Evolutionary conservation across 257 asterid species (phyloP), one percentile per base, ranked within the genome.

Genomic region (Asclepias syriaca): DNA sequence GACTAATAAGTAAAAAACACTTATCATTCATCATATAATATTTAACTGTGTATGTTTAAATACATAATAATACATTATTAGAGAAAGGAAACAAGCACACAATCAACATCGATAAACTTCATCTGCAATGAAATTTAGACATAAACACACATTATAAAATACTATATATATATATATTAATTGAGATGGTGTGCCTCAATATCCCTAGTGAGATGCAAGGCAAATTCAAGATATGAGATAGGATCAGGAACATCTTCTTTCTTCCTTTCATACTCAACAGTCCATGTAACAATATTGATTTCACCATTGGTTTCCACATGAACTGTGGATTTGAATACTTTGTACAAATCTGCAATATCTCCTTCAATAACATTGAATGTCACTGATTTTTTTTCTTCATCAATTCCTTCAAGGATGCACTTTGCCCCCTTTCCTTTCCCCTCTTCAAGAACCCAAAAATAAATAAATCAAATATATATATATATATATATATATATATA

Each of bases 331-430:
- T 22, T 59, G 32, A 22, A 59, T 7, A 4, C 4, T 39, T 70
- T 78, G 77, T 73, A 83, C 3, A 4, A 2, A 19, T 70, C 37
- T 68, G 63, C 1, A 9, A 73, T 8, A 63, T 66, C 83, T 51
- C 83, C 84, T 68, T 56, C 82, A 19, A 77, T 39, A 18, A 51
- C 72, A 70, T 59, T 80, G 27, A 13, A 83, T 19, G 64, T 78
- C 22, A 83, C 66, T 24, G 85, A 65, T 56, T 73, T 77, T n/a
- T 73, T 72, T 34, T 34, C 39, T 34, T 34, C 39, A 4, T 34
- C 39, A 34, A 34, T 34, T 34, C 39, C 39, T 34, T 34, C 39
- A 34, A 34, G 39, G 39, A 34, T 34, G 39, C 39, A 34, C 39
- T 34, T 34, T 34, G 39, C 39, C 39, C 39, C 39, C 5, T 34